Evolutionary conservation across 768 basidiomycete genomes (phyloP).

Genomic region (Rickenella mellea): DNA sequence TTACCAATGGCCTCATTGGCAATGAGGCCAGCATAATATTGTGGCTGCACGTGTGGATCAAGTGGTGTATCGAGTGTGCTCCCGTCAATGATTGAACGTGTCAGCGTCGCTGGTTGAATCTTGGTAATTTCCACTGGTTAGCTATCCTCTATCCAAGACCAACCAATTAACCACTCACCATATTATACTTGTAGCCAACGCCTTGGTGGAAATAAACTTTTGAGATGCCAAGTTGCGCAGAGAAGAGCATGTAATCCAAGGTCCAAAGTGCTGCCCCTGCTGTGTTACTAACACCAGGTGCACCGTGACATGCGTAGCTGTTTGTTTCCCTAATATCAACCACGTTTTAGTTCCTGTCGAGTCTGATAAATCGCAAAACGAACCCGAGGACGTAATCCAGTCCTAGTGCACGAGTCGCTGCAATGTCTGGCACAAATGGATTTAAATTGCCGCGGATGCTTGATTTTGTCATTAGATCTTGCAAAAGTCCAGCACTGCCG

Average conservation of each 20-base stretch:
- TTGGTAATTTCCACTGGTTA: conserved; percentile 13
- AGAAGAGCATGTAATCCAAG: conserved; percentile 55
- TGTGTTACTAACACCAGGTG: conserved; percentile 53
- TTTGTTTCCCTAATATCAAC: conserved; percentile 37
- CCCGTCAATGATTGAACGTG: conserved; percentile 48
- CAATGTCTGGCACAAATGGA: conserved; percentile 41
- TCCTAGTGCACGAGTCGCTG: conserved; percentile 32
- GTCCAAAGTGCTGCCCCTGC: conserved; percentile 64
- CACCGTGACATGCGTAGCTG: conserved; percentile 38
- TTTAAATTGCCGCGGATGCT: conserved; percentile 49
- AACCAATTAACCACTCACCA: conserved; percentile 25
- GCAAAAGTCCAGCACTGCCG: conserved; percentile 42
- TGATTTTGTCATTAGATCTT: conserved; percentile 58
- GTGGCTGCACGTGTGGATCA: conserved; percentile 52
- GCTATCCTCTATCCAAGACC: conserved; percentile 3
- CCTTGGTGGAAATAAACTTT: conserved; percentile 57
- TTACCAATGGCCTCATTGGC: conserved; percentile 47
- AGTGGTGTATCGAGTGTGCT: conserved; percentile 37
- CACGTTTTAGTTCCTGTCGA: not conserved
- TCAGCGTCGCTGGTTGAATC: conserved; percentile 57
- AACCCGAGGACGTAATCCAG: conserved; percentile 48
- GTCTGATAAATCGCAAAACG: not conserved
- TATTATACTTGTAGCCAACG: conserved; percentile 62
- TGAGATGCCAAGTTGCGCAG: conserved; percentile 44
- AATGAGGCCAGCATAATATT: conserved; percentile 58